Base-by-base conservation (phyloP, 106 monocot species). In the Phalaenopsis aphrodite region DNA sequence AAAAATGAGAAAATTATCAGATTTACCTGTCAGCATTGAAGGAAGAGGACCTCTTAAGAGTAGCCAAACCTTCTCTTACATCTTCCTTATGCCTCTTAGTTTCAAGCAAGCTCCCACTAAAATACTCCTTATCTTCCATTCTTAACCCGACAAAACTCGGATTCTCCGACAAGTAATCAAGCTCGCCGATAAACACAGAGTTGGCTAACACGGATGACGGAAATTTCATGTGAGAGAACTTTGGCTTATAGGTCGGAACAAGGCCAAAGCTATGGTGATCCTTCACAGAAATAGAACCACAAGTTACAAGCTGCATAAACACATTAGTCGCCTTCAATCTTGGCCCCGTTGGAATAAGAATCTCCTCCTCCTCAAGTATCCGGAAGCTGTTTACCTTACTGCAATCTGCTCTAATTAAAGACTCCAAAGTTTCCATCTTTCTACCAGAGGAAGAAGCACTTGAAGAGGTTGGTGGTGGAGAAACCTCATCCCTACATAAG, bases 71-170 rank as follows among this genome's bases (percentile, higher is more conserved):
- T 72, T 85, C 85, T 36, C 72, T 80, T 45, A 80, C 24, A 38
- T 77, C 81, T 9, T 92, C 89, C 58, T 58, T 89, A 49, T 86
- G 83, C 81, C 79, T 88, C 56, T 93, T 93, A 41, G 88, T 90
- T 72, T 90, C 93, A 41, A 93, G 85, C 81, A 93, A 85, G 86
- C 93, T 93, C 79, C 90, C 92, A 76, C 92, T 93, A 23, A 90
- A 93, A 66, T 88, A 93, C 66, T 93, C 92, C 79, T 93, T 90
- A 21, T 93, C 90, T 78, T 93, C 90, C 56, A 87, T n/a, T 75
- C 84, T 84, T 77, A 85, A 77, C 4, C 85, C 83, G 36, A 90
- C 73, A 17, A 85, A 42, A 74, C 79, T 90, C 17, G 87, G 86
- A 81, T 79, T 89, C 36, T 87, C 86, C 0, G 88, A 79, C 9